Percentiles rank a stretch among this genome's conserved stretches.
These are phyloP conservation scores for Dipteronia sinensis DNA, from an alignment of 345 rosid genomes.

Conservation along the genomic window DNA sequence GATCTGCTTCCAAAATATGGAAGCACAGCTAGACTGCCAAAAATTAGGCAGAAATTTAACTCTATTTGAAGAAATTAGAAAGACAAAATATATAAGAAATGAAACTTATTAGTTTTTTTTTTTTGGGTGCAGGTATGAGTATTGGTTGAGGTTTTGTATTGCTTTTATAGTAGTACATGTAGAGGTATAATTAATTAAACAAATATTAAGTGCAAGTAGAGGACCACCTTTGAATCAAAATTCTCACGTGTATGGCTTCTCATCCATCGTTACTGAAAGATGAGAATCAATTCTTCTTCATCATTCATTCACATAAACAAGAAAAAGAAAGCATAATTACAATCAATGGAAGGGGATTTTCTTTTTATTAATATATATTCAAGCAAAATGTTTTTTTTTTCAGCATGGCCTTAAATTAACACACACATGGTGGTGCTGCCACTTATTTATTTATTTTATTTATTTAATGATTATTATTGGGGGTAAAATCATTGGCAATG, in stretches of 20 bases:
- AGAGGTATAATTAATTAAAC: slow-evolving; percentile 1
- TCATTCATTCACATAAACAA: slow-evolving; percentile 23
- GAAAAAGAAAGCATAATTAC: not conserved
- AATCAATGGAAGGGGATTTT: not conserved
- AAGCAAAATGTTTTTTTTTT: not conserved
- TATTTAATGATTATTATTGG: not conserved
- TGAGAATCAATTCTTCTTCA: slow-evolving; percentile 39
- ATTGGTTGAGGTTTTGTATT: not conserved
- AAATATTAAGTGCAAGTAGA: slow-evolving; percentile 8
- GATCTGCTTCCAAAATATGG: not conserved
- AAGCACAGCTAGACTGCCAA: not conserved
- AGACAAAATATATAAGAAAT: too few species aligned
- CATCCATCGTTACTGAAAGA: slow-evolving; percentile 37
- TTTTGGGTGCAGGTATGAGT: slow-evolving; percentile 1
- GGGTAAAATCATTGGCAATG: not conserved
- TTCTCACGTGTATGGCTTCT: slow-evolving; percentile 32
- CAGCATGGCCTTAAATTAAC: not conserved
- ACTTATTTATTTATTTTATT: not conserved
- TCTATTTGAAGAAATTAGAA: not conserved
- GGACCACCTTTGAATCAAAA: slow-evolving; percentile 32
- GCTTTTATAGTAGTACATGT: slow-evolving; percentile 30
- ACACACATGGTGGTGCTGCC: not conserved
- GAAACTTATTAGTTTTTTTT: too few species aligned
- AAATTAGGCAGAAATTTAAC: not conserved
- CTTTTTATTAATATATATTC: slow-evolving; percentile 9